phyloP scores from a whole-genome alignment of 768 basidiomycete genomes.

The Pleurotus salmoneostramineus region DNA sequence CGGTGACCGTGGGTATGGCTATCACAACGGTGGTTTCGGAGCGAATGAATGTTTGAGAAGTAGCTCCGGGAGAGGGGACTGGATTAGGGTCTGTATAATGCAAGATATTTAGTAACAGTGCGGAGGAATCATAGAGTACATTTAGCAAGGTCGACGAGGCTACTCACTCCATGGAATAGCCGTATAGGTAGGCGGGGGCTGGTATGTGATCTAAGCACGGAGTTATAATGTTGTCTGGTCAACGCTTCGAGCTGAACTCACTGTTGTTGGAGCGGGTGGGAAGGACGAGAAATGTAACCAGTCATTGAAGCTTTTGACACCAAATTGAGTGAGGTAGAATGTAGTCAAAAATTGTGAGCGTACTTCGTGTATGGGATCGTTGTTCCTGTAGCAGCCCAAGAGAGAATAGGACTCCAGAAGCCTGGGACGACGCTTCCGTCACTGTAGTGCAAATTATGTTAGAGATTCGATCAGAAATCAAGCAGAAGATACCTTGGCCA shows the following conservation, averaged over 20 bases:
- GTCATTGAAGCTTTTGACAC: slow-evolving; percentile 11
- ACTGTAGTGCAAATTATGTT: background rate
- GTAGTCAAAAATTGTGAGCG: background rate
- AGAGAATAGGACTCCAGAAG: slow-evolving; percentile 5
- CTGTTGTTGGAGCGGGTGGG: background rate
- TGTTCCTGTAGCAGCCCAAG: slow-evolving; percentile 11
- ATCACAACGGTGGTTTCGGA: background rate
- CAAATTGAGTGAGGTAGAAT: too few species aligned
- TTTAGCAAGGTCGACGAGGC: too few species aligned
- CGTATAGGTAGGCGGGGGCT: slow-evolving; percentile 1
- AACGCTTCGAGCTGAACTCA: background rate
- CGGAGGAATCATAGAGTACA: too few species aligned
- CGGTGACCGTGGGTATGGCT: background rate
- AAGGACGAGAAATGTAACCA: slow-evolving; percentile 11
- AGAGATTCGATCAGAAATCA: too few species aligned
- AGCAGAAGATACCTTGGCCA: slow-evolving; percentile 4
- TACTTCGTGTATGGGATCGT: slow-evolving; percentile 11
- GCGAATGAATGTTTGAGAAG: background rate
- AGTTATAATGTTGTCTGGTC: too few species aligned
- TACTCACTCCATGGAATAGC: slow-evolving; percentile 9
- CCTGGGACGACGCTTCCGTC: slow-evolving; percentile 2
- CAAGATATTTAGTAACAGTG: background rate
- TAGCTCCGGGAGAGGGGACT: background rate
- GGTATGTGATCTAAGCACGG: background rate
- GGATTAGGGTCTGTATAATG: background rate